Conservation (phyloP, 306 rosid genomes). For the Vigna nakashimae region DNA sequence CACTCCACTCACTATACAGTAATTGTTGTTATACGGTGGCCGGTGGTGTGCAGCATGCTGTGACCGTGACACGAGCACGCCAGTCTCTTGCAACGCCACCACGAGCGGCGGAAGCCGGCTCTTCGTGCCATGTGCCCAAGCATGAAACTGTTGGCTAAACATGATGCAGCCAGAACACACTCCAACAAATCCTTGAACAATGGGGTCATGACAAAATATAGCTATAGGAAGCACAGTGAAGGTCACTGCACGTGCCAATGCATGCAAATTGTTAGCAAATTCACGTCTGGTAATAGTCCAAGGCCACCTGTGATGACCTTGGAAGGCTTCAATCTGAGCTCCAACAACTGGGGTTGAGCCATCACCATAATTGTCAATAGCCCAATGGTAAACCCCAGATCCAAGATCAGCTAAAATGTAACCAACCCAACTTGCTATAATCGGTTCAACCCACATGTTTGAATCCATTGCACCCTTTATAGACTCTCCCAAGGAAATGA, state of each 20-base stretch:
- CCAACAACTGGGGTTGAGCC: slow-evolving; percentile 75
- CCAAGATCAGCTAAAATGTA: slow-evolving; percentile 84
- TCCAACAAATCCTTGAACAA: slow-evolving; percentile 63
- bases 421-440: slow-evolving; percentile 56
- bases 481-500: slow-evolving; percentile 53
- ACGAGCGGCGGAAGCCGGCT: slow-evolving; percentile 72
- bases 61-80: slow-evolving; percentile 73
- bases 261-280: slow-evolving; percentile 81
- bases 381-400: slow-evolving; percentile 94
- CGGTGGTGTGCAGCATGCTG: slow-evolving; percentile 81
- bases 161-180: slow-evolving; percentile 76
- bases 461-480: slow-evolving; percentile 41
- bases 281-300: slow-evolving; percentile 88
- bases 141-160: slow-evolving; percentile 98
- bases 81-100: slow-evolving; percentile 67
- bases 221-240: slow-evolving; percentile 69
- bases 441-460: slow-evolving; percentile 47
- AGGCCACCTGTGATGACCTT: slow-evolving; percentile 93
- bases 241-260: slow-evolving; percentile 71
- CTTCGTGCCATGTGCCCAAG: slow-evolving; percentile 92
- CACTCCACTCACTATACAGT: slow-evolving; percentile 92
- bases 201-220: slow-evolving; percentile 64
- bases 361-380: slow-evolving; percentile 80
- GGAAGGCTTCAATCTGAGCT: slow-evolving; percentile 82
- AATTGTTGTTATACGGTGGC: slow-evolving; percentile 79